Percentiles rank a stretch among this genome's conserved stretches.
phyloP scores from a whole-genome alignment of 768 basidiomycete genomes.

The Lactarius psammicola region DNA sequence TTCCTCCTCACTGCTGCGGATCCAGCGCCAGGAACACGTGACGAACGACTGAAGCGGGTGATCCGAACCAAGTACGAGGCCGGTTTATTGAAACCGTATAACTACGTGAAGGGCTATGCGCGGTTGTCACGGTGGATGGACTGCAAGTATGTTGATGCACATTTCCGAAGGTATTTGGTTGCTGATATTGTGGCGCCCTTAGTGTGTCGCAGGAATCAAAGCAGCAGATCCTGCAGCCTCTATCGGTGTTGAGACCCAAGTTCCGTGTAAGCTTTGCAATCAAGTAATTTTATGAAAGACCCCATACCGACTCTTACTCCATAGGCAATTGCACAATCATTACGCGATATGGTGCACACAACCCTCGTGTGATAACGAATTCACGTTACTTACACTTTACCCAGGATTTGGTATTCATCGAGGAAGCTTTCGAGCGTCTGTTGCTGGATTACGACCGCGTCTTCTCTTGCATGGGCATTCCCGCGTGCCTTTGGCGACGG shows the following conservation, averaged over 20 bases:
- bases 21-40: conserved; percentile 85
- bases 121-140: conserved; percentile 94
- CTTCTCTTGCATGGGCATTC: conserved; percentile 94
- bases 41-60: conserved; percentile 86
- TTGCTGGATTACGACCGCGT: conserved; percentile 94
- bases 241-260: conserved; percentile 82
- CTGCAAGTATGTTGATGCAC: conserved; percentile 57
- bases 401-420: conserved; percentile 93
- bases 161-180: conserved; percentile 20
- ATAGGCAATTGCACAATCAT: conserved; percentile 78
- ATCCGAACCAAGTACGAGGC: conserved; percentile 98
- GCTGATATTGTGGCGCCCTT: conserved; percentile 12
- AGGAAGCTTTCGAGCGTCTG: conserved; percentile 95
- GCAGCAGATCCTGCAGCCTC: conserved; percentile 86
- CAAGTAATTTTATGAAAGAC: conserved; percentile 10
- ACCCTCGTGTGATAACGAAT: conserved; percentile 5
- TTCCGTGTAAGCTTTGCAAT: conserved; percentile 57
- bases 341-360: conserved; percentile 68
- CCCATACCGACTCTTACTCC: conserved; percentile 5
- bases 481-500: conserved; percentile 93
- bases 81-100: conserved; percentile 90
- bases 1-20: conserved; percentile 94
- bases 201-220: conserved; percentile 90
- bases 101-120: conserved; percentile 95
- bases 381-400: conserved; percentile 7